Evolutionary conservation across 164 flowering plant genomes (phyloP), one percentile per base, ranked within the genome.

Genomic region (Hamamelis virginiana): DNA sequence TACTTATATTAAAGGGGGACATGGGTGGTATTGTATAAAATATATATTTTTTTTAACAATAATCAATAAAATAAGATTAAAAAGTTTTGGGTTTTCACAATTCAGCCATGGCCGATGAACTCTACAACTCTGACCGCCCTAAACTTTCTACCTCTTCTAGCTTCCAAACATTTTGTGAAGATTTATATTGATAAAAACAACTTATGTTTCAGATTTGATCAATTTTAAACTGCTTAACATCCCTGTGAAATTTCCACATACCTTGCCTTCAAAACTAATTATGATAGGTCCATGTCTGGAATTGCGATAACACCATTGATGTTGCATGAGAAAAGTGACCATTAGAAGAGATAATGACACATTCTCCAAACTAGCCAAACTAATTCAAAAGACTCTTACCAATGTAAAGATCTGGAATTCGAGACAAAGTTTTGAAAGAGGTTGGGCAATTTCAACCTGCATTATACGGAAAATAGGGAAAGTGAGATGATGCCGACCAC

Each of bases 351-450:
- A 69, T 61, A 12, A 21, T 11, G 25, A 43, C 9, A 19, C 18
- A 44, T 46, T 13, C 19, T 58, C 8, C 59, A 3, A 18, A 28
- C 12, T 55, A 38, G 2, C 8, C 23, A 44, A 21, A 46, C 15
- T 8, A 48, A 44, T 59, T 12, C 23, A 26, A 1, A 51, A 58
- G 27, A 55, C 85, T n/a, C n/a, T 77, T 81, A 95, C 99, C 94
- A 62, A 92, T 83, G 75, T 73, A 71, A 26, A 95, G 61, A 76
- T 95, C 97, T 22, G 99, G 77, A 89, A 92, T 70, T 91, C 88
- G 21, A 85, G 84, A 69, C 83, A 68, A 16, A 92, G 78, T 72
- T 86, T 83, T 47, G 93, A 83, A 16, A 95, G 75, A 59, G 85
- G 82, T 64, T 76, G 89, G 48, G 96, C 91, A 63, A 64, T 72